phyloP scores from a whole-genome alignment of 2,329 filamentous ascomycete species.

The Trichoderma polysporum region DNA sequence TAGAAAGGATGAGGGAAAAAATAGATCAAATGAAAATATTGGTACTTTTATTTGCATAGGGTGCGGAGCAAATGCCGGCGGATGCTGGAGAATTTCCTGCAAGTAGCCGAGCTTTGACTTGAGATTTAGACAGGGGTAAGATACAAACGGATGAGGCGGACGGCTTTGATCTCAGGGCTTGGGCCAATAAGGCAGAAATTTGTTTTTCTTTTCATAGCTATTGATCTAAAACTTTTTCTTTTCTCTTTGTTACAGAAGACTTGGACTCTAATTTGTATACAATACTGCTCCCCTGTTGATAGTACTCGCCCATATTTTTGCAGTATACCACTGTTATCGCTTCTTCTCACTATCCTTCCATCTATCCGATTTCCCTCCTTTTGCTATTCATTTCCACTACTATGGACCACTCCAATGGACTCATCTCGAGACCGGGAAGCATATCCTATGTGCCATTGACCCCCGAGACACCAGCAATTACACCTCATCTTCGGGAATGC shows the following conservation, averaged over 20 bases:
- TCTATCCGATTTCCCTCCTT: background rate
- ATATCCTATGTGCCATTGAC: conserved; percentile 13
- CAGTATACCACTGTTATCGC: background rate
- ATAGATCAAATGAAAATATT: background rate
- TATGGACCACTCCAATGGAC: conserved; percentile 17
- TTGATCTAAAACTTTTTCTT: background rate
- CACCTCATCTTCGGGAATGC: conserved; percentile 16
- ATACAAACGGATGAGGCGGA: conserved; percentile 17
- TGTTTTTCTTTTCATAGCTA: background rate
- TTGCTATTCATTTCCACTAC: background rate
- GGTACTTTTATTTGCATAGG: background rate
- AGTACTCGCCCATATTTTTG: background rate
- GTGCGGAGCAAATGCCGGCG: background rate
- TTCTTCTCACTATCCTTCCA: background rate
- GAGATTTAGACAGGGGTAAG: conserved; percentile 6
- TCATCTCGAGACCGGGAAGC: conserved; percentile 11
- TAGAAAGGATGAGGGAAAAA: background rate
- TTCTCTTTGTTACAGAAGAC: background rate
- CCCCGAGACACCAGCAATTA: background rate
- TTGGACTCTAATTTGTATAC: background rate
- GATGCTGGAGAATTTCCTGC: conserved; percentile 11
- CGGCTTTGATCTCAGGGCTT: background rate
- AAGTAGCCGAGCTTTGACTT: conserved; percentile 13
- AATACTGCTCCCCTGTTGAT: background rate
- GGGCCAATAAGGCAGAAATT: background rate